phyloP scores from a whole-genome alignment of 805 yeast genomes.

The Yarrowia sp. region DNA sequence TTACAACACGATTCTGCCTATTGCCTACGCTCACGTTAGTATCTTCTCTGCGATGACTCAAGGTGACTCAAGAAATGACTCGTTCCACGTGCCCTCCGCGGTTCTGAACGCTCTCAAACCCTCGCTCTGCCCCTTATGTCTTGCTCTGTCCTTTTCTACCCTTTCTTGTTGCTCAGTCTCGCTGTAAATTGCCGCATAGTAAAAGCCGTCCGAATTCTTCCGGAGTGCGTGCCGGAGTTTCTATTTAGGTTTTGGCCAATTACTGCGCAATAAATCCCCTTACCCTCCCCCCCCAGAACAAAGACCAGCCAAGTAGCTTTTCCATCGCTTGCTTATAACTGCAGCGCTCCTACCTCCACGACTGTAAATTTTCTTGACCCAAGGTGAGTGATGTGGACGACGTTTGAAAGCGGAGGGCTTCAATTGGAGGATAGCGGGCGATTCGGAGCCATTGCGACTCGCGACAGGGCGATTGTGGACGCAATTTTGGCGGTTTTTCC shows the following conservation, averaged over 20 bases:
- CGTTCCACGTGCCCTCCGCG: conserved; percentile 1
- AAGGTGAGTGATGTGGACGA: conserved; percentile 21
- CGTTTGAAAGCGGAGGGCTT: neutral
- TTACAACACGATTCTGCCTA: too few relatives aligned
- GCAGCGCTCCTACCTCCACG: conserved; percentile 38
- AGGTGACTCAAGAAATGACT: conserved; percentile 21
- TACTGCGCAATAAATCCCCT: conserved; percentile 38
- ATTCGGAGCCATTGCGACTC: neutral
- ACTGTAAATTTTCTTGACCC: conserved; percentile 38
- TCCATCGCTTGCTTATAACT: conserved; percentile 39
- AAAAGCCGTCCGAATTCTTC: conserved; percentile 36
- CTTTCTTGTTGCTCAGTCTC: neutral
- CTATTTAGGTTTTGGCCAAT: conserved; percentile 38
- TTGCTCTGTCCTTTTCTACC: neutral
- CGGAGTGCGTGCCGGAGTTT: conserved; percentile 37
- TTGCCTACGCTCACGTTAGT: too few relatives aligned
- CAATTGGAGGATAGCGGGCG: conserved; percentile 1
- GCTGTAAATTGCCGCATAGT: conserved; percentile 35
- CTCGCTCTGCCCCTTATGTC: too few relatives aligned
- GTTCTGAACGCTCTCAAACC: too few relatives aligned
- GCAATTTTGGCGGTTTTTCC: neutral
- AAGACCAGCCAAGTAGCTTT: conserved; percentile 28
- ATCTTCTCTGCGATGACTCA: neutral
- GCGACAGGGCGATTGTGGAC: neutral
- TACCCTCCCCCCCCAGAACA: conserved; percentile 38